Percentiles rank a stretch among this genome's conserved stretches.
These are phyloP conservation scores for Suillus subaureus DNA, from an alignment of 768 basidiomycete species.

Conservation along the genomic window DNA sequence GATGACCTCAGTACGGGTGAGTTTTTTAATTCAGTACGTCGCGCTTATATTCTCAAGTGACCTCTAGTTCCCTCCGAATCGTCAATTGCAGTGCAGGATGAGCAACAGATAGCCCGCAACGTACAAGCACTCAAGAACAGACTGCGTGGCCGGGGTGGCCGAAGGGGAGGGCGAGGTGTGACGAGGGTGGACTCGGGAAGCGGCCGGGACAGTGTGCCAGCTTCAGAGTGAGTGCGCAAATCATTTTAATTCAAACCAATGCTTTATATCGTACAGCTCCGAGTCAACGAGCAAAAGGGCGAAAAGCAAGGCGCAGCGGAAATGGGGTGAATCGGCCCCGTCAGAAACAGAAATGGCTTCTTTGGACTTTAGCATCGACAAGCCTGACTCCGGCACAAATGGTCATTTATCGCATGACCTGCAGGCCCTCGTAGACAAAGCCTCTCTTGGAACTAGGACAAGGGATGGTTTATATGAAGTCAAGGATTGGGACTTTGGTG, in stretches of 20 bases:
- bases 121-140: conserved; percentile 88
- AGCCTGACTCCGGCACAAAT: conserved; percentile 38
- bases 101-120: conserved; percentile 90
- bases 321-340: conserved; percentile 86
- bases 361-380: conserved; percentile 82
- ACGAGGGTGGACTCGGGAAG: conserved; percentile 53
- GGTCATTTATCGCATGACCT: conserved; percentile 48
- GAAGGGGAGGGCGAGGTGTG: conserved; percentile 52
- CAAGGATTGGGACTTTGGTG: conserved; percentile 81
- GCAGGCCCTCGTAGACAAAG: conserved; percentile 63
- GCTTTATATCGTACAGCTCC: conserved; percentile 52
- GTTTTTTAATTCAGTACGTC: conserved; percentile 18
- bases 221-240: conserved; percentile 65
- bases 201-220: conserved; percentile 61
- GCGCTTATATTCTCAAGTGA: not conserved
- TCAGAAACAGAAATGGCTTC: conserved; percentile 91
- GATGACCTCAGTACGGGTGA: conserved; percentile 63
- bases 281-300: conserved; percentile 60
- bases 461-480: conserved; percentile 76
- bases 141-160: conserved; percentile 72
- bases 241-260: conserved; percentile 3
- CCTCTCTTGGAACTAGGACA: conserved; percentile 76
- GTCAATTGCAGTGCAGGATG: conserved; percentile 62
- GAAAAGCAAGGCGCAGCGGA: conserved; percentile 76
- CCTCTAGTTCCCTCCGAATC: conserved; percentile 49